These are phyloP conservation scores for Limonium bicolor DNA, from an alignment of 148 eudicot genomes.

Conservation along the genomic window DNA sequence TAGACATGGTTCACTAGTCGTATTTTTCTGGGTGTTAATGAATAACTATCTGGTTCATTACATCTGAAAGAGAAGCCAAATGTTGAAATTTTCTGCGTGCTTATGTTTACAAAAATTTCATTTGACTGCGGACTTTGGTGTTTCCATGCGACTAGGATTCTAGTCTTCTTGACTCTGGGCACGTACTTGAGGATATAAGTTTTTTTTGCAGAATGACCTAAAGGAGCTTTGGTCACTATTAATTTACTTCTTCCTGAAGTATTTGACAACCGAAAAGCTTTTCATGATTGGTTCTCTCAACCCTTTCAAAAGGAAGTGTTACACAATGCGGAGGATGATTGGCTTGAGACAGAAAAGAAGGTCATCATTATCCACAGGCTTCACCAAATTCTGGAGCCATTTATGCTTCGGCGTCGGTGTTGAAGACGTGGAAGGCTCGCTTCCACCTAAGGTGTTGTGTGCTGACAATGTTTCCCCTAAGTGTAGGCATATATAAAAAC, in stretches of 20 bases:
- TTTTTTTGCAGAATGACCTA: conserved; percentile 66
- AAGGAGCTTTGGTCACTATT: conserved; percentile 98
- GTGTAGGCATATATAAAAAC: too few species aligned
- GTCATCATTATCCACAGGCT: conserved; percentile 94
- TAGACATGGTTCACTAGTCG: too few species aligned
- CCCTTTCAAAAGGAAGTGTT: conserved; percentile 89
- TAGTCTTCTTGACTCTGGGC: too few species aligned
- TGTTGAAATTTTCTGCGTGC: too few species aligned
- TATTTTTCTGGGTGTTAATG: too few species aligned
- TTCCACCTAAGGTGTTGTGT: conserved; percentile 82
- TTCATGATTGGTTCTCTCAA: conserved; percentile 98
- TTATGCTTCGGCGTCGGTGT: conserved; percentile 99
- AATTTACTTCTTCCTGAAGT: conserved; percentile 99
- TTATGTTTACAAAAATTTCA: too few species aligned
- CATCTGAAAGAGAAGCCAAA: too few species aligned
- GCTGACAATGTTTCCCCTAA: neutral
- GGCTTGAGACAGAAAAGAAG: conserved; percentile 99
- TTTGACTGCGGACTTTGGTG: too few species aligned
- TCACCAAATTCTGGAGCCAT: conserved; percentile 97
- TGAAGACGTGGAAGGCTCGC: conserved; percentile 99
- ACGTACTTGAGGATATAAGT: neutral
- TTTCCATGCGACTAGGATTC: too few species aligned
- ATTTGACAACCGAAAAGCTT: conserved; percentile 95
- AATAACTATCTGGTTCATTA: too few species aligned
- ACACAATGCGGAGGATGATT: conserved; percentile 85